Evolutionary conservation across 495 filamentous ascomycete species (phyloP).

Genomic region (Thermothielavioides terrestris): DNA sequence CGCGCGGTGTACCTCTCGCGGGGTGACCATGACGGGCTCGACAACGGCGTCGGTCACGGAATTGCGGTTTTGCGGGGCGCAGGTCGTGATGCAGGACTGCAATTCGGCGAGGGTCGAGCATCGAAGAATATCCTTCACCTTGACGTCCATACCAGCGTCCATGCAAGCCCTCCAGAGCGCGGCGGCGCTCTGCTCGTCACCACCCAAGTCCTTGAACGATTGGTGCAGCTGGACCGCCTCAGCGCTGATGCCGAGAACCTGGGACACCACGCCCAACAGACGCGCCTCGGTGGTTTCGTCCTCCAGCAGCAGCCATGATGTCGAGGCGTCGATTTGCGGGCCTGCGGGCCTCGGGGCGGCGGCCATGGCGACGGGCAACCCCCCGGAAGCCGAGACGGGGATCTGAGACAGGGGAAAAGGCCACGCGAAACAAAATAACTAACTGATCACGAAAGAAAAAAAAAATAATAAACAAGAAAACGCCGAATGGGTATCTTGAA

Average conservation of each 20-base stretch:
- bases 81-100: slow-evolving; percentile 24
- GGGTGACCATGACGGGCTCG: slow-evolving; percentile 16
- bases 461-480: slow-evolving; percentile 1
- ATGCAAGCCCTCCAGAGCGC: slow-evolving; percentile 29
- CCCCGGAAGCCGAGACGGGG: too few species aligned
- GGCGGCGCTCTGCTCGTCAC: slow-evolving; percentile 27
- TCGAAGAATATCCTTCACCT: slow-evolving; percentile 33
- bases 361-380: slow-evolving; percentile 13
- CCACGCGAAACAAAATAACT: background rate
- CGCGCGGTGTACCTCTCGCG: slow-evolving; percentile 15
- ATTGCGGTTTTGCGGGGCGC: slow-evolving; percentile 13
- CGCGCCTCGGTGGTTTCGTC: slow-evolving; percentile 26
- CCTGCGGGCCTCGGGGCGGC: slow-evolving; percentile 6
- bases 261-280: slow-evolving; percentile 24
- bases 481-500: slow-evolving; percentile 16
- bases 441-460: slow-evolving; percentile 1
- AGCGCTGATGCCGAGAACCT: slow-evolving; percentile 24
- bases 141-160: slow-evolving; percentile 28
- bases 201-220: slow-evolving; percentile 37
- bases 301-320: slow-evolving; percentile 24
- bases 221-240: slow-evolving; percentile 20
- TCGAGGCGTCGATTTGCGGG: slow-evolving; percentile 18
- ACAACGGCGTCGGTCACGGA: slow-evolving; percentile 5
- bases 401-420: background rate
- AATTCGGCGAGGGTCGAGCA: slow-evolving; percentile 36